Evolutionary conservation across 116 monocot genomes (phyloP).

Genomic region (Papilionanthe hybrid): DNA sequence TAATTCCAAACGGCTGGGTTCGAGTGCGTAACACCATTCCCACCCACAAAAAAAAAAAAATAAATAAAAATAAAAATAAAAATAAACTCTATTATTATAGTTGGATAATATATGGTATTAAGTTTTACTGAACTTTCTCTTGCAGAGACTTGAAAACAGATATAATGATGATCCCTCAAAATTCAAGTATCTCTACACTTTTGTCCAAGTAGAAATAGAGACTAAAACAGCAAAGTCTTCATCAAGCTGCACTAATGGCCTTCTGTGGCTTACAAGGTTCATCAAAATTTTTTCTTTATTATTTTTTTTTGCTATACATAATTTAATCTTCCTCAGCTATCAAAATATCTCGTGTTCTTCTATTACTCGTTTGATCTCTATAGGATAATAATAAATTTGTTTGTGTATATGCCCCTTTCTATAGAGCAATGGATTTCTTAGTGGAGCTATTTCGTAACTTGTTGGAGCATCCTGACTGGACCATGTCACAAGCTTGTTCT

Average conservation of each 20-base stretch:
- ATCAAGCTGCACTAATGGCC: constrained; percentile 93
- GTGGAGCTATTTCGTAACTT: constrained; percentile 82
- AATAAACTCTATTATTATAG: neutral
- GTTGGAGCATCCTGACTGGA: constrained; percentile 75
- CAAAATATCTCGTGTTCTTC: neutral
- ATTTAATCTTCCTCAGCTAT: neutral
- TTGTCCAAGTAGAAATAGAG: constrained; percentile 78
- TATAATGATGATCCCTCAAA: constrained; percentile 69
- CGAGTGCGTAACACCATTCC: no score
- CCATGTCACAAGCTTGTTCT: constrained; percentile 69
- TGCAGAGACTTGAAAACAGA: constrained; percentile 83
- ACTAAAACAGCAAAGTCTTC: constrained; percentile 79
- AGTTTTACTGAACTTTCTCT: neutral
- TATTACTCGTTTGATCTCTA: neutral
- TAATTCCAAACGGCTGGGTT: no score
- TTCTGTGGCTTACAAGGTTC: constrained; percentile 95
- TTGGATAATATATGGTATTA: neutral
- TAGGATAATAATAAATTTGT: neutral
- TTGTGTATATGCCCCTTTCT: neutral
- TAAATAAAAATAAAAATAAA: no score
- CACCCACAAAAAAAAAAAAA: no score
- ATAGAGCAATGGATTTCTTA: constrained; percentile 88
- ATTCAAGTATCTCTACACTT: constrained; percentile 64
- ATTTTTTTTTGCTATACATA: neutral
- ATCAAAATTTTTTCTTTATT: neutral